Evolutionary conservation across 1,139 yeast species (phyloP).

Genomic region (Scheffersomyces insectosa): DNA sequence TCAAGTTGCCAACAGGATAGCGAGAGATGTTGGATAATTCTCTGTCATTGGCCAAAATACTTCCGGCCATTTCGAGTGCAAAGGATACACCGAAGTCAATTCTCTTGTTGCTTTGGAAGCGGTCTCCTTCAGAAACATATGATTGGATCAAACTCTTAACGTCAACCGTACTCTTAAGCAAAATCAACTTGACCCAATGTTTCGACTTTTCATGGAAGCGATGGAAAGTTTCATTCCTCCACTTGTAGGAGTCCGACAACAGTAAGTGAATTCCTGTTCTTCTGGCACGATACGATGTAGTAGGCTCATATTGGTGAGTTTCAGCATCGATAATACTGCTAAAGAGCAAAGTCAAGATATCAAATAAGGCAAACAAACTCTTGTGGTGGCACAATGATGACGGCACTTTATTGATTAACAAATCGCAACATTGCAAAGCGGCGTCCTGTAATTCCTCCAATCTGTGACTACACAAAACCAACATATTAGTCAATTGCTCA

Average conservation of each 20-base stretch:
- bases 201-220: slow-evolving; percentile 60
- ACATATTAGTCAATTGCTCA: slow-evolving; percentile 65
- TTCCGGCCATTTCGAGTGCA: slow-evolving; percentile 87
- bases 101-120: slow-evolving; percentile 28
- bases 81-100: slow-evolving; percentile 82
- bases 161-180: slow-evolving; percentile 66
- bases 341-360: slow-evolving; percentile 73
- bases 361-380: slow-evolving; percentile 77
- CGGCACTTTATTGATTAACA: slow-evolving; percentile 69
- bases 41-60: slow-evolving; percentile 62
- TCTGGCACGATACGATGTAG: slow-evolving; percentile 64
- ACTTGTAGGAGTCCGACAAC: slow-evolving; percentile 74
- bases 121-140: slow-evolving; percentile 58
- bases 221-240: slow-evolving; percentile 71
- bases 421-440: slow-evolving; percentile 78
- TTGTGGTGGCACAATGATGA: slow-evolving; percentile 74
- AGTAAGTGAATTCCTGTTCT: slow-evolving; percentile 58
- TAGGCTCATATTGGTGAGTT: slow-evolving; percentile 81
- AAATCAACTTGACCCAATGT: slow-evolving; percentile 60
- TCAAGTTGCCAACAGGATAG: slow-evolving; percentile 30
- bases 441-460: slow-evolving; percentile 73
- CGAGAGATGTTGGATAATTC: slow-evolving; percentile 45
- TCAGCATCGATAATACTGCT: slow-evolving; percentile 87
- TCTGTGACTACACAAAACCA: slow-evolving; percentile 77
- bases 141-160: slow-evolving; percentile 76